Evolutionary conservation across 768 basidiomycete species (phyloP).

Genomic region (Crucibulum laeve): DNA sequence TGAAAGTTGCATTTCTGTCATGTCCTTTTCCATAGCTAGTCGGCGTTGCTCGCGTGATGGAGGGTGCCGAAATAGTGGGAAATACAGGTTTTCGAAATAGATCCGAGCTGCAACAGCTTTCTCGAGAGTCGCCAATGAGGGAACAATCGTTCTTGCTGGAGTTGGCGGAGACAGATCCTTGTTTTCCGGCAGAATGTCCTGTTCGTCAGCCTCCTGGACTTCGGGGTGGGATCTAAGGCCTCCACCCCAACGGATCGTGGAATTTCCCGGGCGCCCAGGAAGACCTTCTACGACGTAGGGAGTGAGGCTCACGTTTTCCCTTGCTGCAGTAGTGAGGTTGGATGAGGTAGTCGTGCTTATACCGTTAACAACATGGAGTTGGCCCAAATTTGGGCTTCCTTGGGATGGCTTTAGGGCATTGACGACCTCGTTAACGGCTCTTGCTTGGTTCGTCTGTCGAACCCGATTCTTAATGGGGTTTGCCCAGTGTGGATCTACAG

Average conservation of each 20-base stretch:
- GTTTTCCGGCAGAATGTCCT: conserved; percentile 21
- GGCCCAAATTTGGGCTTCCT: conserved; percentile 38
- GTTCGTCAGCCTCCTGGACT: conserved; percentile 54
- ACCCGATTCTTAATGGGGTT: conserved; percentile 81
- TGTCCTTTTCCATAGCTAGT: conserved; percentile 84
- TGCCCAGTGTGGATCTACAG: conserved; percentile 82
- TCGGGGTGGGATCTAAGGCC: conserved; percentile 66
- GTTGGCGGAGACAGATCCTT: conserved; percentile 26
- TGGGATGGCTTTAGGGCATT: conserved; percentile 61
- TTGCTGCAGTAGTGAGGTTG: conserved; percentile 69
- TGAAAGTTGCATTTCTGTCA: conserved; percentile 66
- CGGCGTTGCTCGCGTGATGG: conserved; percentile 83
- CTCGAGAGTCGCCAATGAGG: conserved; percentile 89
- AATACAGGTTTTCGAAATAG: conserved; percentile 91
- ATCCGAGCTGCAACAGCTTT: conserved; percentile 90
- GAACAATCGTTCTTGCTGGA: conserved; percentile 61
- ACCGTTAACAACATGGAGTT: conserved; percentile 79
- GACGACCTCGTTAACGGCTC: conserved; percentile 74
- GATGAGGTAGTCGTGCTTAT: conserved; percentile 67
- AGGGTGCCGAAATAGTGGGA: conserved; percentile 78
- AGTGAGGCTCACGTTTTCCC: conserved; percentile 55
- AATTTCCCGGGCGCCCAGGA: conserved; percentile 52
- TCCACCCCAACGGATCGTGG: conserved; percentile 56
- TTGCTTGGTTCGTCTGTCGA: conserved; percentile 60
- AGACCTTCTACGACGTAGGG: conserved; percentile 43